Conservation (phyloP, 139 green algal genomes). For the Tetraselmis chui region DNA sequence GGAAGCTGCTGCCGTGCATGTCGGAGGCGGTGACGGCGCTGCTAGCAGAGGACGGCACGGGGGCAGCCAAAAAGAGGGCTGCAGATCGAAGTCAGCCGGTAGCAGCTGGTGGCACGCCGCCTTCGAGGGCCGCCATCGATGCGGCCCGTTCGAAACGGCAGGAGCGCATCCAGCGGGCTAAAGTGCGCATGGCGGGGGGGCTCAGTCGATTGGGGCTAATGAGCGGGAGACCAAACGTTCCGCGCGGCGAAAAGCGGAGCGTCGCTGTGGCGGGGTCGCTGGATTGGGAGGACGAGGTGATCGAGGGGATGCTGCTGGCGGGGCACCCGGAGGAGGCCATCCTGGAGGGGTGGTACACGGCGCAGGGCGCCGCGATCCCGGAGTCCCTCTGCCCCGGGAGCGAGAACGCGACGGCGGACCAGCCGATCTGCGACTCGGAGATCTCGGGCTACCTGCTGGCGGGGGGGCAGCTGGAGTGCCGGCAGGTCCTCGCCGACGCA, state of each 20-base stretch:
- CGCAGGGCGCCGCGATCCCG: neutral
- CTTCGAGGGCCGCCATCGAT: neutral
- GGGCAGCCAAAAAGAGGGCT: too few species aligned
- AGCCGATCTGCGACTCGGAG: neutral
- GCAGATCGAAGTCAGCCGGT: too few species aligned
- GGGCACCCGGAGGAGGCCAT: neutral
- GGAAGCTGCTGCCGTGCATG: too few species aligned
- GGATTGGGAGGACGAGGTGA: neutral
- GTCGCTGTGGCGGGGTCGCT: too few species aligned
- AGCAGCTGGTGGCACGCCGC: neutral
- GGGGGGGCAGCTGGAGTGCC: neutral
- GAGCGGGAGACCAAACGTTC: neutral
- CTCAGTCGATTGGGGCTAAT: neutral
- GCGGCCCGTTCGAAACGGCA: neutral
- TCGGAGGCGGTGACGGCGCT: too few species aligned
- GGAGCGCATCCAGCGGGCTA: neutral
- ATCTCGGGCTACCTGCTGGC: neutral
- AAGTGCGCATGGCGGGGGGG: neutral
- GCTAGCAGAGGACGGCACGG: too few species aligned
- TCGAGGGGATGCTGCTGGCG: neutral
- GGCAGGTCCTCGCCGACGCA: neutral
- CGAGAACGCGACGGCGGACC: neutral
- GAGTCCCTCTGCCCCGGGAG: neutral
- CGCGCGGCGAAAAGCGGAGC: neutral
- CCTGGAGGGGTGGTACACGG: neutral